Percentiles rank a stretch among this genome's conserved stretches.
phyloP scores from a whole-genome alignment of 306 rosid species.

The Cicer bijugum region DNA sequence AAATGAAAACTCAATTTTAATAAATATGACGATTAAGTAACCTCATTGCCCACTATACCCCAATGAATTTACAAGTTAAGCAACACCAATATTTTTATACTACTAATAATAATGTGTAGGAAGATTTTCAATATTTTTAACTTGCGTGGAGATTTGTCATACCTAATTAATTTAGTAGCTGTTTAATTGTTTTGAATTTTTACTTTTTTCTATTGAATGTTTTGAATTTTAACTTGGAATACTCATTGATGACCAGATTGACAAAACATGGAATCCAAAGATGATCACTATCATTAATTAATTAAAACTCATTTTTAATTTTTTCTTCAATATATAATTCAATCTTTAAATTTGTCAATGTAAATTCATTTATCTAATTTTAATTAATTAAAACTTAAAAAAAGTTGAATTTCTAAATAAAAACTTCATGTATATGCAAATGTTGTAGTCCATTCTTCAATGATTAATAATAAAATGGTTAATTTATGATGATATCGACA shows the following conservation, averaged over 20 bases:
- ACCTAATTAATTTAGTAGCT: neutral
- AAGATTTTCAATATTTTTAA: neutral
- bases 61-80: constrained; percentile 29
- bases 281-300: constrained; percentile 23
- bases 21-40: constrained; percentile 48
- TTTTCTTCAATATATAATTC: neutral
- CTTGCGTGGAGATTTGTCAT: neutral
- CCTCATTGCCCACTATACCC: constrained; percentile 64
- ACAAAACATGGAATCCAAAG: constrained; percentile 60
- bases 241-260: constrained; percentile 5
- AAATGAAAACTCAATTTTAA: constrained; percentile 46
- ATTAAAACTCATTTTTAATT: neutral
- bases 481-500: constrained; percentile 36
- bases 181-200: neutral
- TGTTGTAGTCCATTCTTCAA: constrained; percentile 42
- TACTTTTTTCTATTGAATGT: neutral
- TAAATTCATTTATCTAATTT: no score
- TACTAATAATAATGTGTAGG: neutral
- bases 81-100: neutral
- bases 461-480: constrained; percentile 42
- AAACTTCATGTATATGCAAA: constrained; percentile 29
- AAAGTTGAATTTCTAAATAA: neutral
- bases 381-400: neutral
- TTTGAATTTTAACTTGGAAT: neutral
- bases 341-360: no score